Base-by-base conservation (phyloP, 768 basidiomycete genomes). In the Lactifluus echinatus region DNA sequence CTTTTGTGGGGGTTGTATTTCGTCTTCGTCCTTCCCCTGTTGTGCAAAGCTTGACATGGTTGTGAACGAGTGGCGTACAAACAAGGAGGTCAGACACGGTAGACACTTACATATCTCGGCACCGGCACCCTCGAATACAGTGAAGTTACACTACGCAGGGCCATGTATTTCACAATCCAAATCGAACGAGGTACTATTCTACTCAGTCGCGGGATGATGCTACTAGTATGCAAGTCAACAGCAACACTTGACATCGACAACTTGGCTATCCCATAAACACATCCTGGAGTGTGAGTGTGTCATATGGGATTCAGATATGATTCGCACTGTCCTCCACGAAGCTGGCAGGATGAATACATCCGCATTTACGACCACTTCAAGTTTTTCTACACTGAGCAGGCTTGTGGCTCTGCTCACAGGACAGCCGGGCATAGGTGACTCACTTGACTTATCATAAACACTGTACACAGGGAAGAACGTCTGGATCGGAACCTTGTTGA, bases 31-130 rank as follows among this genome's bases (percentile, higher is more conserved):
- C 17, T 59, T 59, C 6, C 39, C 57, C 17, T 53, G 57, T 28
- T 58, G 51, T 31, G 47, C 39, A 23, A 53, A 53, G n/a, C 52
- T 49, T 0, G 57, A 53, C 57, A 49, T 53, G 52, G 19, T 43
- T 37, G 3, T 28, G 2, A 19, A 33, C 46, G 8, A 33, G 6
- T n/a, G 14, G 10, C 8, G n/a, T 26, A 8, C 8, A 6, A 50
- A n/a, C n/a, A n/a, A n/a, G n/a, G n/a, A n/a, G n/a, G n/a, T n/a
- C n/a, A n/a, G n/a, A n/a, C n/a, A n/a, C n/a, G n/a, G n/a, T n/a
- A n/a, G n/a, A n/a, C n/a, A n/a, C n/a, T n/a, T n/a, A n/a, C n/a
- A n/a, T n/a, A n/a, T n/a, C n/a, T n/a, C n/a, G n/a, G n/a, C n/a
- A n/a, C n/a, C n/a, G n/a, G n/a, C n/a, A n/a, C n/a, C n/a, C n/a